Conservation (phyloP, 108 stramenopile genomes). For the Stephanodiscus minutulus region DNA sequence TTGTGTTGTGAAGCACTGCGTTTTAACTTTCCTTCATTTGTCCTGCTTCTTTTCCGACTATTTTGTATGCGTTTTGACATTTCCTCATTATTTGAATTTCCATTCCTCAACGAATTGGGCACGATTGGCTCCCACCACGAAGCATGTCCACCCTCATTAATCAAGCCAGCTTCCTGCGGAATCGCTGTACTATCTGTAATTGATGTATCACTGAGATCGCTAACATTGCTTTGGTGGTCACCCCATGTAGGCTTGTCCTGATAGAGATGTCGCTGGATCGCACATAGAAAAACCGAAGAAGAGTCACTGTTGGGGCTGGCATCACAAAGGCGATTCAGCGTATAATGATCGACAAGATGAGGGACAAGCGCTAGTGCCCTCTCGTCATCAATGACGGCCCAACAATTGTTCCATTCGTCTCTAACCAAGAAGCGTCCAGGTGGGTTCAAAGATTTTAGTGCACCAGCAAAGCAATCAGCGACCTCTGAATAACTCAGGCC, state of each 20-base stretch:
- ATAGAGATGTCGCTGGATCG: neutral
- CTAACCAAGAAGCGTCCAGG: neutral
- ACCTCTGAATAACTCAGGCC: neutral
- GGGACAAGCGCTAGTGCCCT: neutral
- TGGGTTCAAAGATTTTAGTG: neutral
- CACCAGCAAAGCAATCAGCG: slow-evolving; percentile 2
- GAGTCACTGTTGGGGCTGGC: neutral
- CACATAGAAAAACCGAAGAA: neutral
- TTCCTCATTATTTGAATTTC: neutral
- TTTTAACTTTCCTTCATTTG: no score
- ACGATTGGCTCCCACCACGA: neutral
- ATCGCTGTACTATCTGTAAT: neutral
- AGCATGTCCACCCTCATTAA: neutral
- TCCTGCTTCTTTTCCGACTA: no score
- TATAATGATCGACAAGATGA: neutral
- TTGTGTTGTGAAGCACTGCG: neutral
- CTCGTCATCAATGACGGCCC: neutral
- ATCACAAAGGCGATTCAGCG: neutral
- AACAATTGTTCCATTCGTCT: neutral
- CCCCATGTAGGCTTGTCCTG: neutral
- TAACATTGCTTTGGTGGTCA: neutral
- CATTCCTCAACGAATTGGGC: neutral
- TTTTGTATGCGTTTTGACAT: neutral
- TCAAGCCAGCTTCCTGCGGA: neutral
- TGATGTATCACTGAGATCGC: slow-evolving; percentile 1